A percentile compares a stretch with the other conserved stretches of the same genome.
Evolutionary conservation across 2,329 filamentous ascomycete species (phyloP).

Genomic region (Penicillium palitans): DNA sequence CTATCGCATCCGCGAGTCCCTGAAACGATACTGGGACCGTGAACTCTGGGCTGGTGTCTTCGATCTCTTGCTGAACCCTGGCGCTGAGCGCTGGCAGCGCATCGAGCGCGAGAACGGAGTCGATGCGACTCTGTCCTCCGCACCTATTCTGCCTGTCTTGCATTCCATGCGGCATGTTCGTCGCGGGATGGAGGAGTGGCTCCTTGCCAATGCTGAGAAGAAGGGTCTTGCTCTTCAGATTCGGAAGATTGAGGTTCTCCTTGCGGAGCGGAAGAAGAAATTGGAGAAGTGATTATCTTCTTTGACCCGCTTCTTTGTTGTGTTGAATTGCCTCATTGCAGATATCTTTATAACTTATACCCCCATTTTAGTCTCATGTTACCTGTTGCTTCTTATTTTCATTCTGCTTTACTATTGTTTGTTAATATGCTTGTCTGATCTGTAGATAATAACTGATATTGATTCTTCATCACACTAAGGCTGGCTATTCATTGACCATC

Average conservation of each 20-base stretch:
- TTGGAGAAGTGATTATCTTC: constrained; percentile 30
- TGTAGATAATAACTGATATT: neutral
- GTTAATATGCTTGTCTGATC: neutral
- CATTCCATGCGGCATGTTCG: constrained; percentile 68
- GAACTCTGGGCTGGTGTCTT: constrained; percentile 86
- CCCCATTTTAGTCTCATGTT: constrained; percentile 4
- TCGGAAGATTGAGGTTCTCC: constrained; percentile 65
- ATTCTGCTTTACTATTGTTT: neutral
- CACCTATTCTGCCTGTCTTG: constrained; percentile 67
- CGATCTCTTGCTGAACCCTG: constrained; percentile 80
- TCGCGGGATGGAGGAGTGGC: constrained; percentile 79
- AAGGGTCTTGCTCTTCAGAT: constrained; percentile 63
- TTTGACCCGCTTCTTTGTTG: neutral
- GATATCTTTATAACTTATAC: constrained; percentile 10
- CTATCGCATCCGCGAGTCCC: constrained; percentile 75
- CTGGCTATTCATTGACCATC: neutral
- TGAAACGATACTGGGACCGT: constrained; percentile 96
- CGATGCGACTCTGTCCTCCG: neutral
- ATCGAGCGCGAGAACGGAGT: constrained; percentile 51
- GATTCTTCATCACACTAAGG: neutral
- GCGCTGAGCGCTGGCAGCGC: constrained; percentile 57
- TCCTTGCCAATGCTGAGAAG: constrained; percentile 78
- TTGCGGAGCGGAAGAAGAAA: constrained; percentile 57
- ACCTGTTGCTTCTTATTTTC: neutral
- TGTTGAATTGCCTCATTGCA: neutral